Evolutionary conservation across 192 early-diverging fungal species (phyloP), one percentile per base, ranked within the genome.

Genomic region (Linnemannia elongata): DNA sequence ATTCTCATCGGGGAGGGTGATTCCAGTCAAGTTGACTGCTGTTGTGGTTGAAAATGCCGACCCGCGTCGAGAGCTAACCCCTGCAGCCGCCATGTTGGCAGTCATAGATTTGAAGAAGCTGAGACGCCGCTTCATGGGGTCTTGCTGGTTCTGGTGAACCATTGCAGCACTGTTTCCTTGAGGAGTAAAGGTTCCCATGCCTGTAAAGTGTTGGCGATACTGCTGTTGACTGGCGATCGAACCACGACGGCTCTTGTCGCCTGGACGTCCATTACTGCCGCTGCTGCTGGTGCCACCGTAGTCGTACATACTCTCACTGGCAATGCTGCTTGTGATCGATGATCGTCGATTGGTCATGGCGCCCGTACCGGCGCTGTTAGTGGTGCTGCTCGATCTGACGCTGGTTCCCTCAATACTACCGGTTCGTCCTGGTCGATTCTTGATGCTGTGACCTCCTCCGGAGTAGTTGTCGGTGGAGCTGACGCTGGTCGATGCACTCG

Each of bases 161-260:
- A 66, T 33, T 12, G 60, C 60, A 66, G 60, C 60, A 66, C 12
- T 66, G 12, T 24, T 66, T 66, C 60, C 60, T 66, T 66, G n/a
- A 27, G 60, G 27, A 12, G 69, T n/a, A 33, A 49, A 30, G 33
- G 24, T 35, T 10, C 75, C 70, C 72, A 81, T 75, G 10, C 84
- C 84, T 33, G 85, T 87, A 68, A 87, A 81, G 38, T 87, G 80
- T 52, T 87, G 85, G 17, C 85, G 85, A 18, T 87, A 87, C n/a
- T 75, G 79, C 17, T 69, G 72, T 18, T 63, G 63, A n/a, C 78
- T 66, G 9, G 30, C 74, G 1, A 38, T 55, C 36, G 60, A 76
- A 13, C 24, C 24, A 30, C 60, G 82, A 20, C 60, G 60, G 60
- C 63, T 39, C 69, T 79, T 78, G 45, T 80, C 79, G 6, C 41